Evolutionary conservation across 116 monocot genomes (phyloP), one percentile per base, ranked within the genome.

Genomic region (Dioscorea cayenensis): DNA sequence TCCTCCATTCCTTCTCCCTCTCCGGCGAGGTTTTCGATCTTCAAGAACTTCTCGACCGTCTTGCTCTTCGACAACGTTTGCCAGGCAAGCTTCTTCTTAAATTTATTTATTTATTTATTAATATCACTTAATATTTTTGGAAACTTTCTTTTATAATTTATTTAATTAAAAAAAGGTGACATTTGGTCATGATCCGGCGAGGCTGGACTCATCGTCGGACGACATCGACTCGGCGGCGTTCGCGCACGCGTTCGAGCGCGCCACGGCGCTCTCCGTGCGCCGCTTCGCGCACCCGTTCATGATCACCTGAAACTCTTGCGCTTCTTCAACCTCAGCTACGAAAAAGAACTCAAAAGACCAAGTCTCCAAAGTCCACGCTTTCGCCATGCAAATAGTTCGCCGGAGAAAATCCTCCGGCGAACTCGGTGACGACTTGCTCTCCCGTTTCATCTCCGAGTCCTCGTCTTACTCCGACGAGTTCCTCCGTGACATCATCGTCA

Each of bases 1-100:
- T 63, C 38, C 63, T 73, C 38, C 4, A 23, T 7, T 17, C 20
- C 2, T 63, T 22, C 3, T 21, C 49, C 9, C 14, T 3, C 11
- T n/a, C 16, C 14, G 63, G 49, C 27, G 64, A 36, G 14, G 10
- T 60, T 5, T 19, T 73, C 48, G 73, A 73, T 43, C 49, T 73
- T 14, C 73, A 73, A 38, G 73, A 73, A 49, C n/a, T 73, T 22
- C 14, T 73, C 14, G 73, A 73, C 5, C 64, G 73, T 38, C 28
- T 73, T 27, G 64, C 64, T n/a, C 5, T 73, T 73, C 64, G 73
- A 73, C 49, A 64, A 64, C 27, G 63, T 73, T 48, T 73, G 73
- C 73, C 62, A 49, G 64, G 38, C n/a, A n/a, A n/a, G n/a, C n/a
- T n/a, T n/a, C n/a, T n/a, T n/a, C n/a, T n/a, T n/a, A n/a, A n/a